Evolutionary conservation across 768 basidiomycete genomes (phyloP), one percentile per base, ranked within the genome.

Genomic region (Saitozyma sp.): DNA sequence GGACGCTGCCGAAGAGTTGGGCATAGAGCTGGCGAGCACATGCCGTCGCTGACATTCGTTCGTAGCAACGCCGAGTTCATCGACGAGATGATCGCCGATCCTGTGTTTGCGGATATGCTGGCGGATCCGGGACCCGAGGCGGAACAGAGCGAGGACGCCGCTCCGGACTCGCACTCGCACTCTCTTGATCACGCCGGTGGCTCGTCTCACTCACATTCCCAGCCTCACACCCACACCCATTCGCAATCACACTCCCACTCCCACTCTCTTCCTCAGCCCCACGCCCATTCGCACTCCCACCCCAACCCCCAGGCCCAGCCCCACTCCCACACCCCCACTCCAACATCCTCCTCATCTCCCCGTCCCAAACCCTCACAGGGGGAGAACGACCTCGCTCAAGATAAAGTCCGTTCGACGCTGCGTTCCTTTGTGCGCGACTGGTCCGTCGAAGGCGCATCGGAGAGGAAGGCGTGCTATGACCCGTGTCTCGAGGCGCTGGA

Each of bases 381-480:
- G 8, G 67, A 69, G 42, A 52, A 50, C 37, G 70, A 78, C 61
- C 38, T 61, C 10, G 51, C 68, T 8, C 73, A 92, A 86, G 92
- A 96, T 75, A 94, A 95, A 74, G 82, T 98, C 46, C 82, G 92
- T 61, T 93, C 91, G 72, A 95, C 93, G 0, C 79, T 97, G 45
- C 91, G 95, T 73, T 92, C 95, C 70, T 88, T 95, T 56, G 92
- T 92, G 9, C 84, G 93, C 11, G 93, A 98, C 74, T 98, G 94
- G 93, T 90, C 89, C 63, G 84, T 83, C 66, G 88, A 91, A 89
- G 93, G 93, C 1, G 83, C 81, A 66, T 76, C 78, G 1, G 94
- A 98, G 75, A 85, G 94, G 9, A 87, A 91, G 54, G 74, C 82
- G 2, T 89, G 88, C 70, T 98, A 96, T 76, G 82, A 82, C 48